Base-by-base conservation (phyloP, 1,139 yeast species). In the Diutina rugosa region DNA sequence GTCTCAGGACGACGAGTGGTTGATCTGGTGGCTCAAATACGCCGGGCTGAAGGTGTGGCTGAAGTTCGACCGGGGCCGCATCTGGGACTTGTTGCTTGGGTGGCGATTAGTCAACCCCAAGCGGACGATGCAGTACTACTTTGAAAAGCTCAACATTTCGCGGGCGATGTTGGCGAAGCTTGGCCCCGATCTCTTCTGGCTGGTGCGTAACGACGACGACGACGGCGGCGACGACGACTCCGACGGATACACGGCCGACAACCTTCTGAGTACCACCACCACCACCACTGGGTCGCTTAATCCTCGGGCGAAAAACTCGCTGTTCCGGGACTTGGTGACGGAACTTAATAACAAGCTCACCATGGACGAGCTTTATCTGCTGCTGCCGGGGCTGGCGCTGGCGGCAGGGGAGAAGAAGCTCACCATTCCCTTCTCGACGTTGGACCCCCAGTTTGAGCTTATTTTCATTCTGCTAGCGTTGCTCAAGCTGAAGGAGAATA, bases 11-110 rank as follows among this genome's bases (percentile, higher is more conserved):
- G 95, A 88, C 63, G 95, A 87, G 65, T 91, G 97, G 97, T 73
- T 90, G 46, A 78, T 89, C 46, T 91, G 97, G 96, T 91, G 97
- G 97, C 74, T 90, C 61, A 89, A 90, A 65, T 90, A 89, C 77
- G 81, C 89, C 65, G 97, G 97, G n/a, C 81, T 95, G 12, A 87
- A 88, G 68, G 91, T 87, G 8, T 84, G 95, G 82, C 85, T 91
- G 56, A 78, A 85, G 60, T 77, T 78, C 60, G 97, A 90, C 68
- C 72, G 97, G 57, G 97, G 95, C 4, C 76, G 97, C 60, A 77
- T 90, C 18, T 91, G 97, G 97, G 98, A 91, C 71, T 72, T 84
- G 63, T 70, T 90, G 57, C 69, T 91, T 46, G 96, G 97, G 2
- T 90, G 93, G 84, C 78, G 95, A 63, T 8, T 32, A 10, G 21